phyloP scores from a whole-genome alignment of 140 eudicot genomes.

The Bidens hawaiensis region DNA sequence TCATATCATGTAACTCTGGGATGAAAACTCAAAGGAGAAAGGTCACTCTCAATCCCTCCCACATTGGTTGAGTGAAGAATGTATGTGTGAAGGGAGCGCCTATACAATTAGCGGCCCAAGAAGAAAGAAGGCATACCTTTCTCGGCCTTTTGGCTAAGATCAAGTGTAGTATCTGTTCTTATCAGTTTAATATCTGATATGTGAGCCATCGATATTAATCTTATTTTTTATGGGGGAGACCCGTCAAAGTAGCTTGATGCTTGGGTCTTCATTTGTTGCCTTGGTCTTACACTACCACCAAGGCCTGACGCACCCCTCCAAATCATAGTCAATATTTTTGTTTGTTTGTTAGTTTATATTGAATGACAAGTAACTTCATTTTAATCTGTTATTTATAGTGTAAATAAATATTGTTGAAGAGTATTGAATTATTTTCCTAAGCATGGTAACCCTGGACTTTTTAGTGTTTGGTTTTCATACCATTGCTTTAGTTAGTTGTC shows the following conservation, averaged over 20 bases:
- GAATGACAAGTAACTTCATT: too few species aligned
- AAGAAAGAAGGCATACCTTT: constrained; percentile 68
- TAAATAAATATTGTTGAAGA: constrained; percentile 35
- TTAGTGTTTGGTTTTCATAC: constrained; percentile 12
- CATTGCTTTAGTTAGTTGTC: constrained; percentile 7
- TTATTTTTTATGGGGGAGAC: too few species aligned
- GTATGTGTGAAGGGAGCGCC: neutral
- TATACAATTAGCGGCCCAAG: neutral
- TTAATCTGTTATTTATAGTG: too few species aligned
- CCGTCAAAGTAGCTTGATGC: too few species aligned
- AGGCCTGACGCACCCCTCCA: too few species aligned
- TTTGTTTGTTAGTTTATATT: too few species aligned
- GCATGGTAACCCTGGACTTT: constrained; percentile 14
- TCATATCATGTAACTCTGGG: too few species aligned
- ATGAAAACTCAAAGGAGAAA: neutral
- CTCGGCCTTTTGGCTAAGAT: constrained; percentile 99
- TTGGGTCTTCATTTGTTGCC: too few species aligned
- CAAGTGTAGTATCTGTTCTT: constrained; percentile 98
- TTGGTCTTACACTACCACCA: too few species aligned
- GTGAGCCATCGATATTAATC: too few species aligned
- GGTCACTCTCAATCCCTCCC: neutral
- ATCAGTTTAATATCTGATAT: too few species aligned
- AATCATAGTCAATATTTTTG: too few species aligned
- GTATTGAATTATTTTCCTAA: constrained; percentile 28
- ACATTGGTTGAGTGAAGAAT: constrained; percentile 4